These are phyloP conservation scores for Xylariaceae sp. DNA, from an alignment of 2,329 filamentous ascomycete species.

Conservation along the genomic window DNA sequence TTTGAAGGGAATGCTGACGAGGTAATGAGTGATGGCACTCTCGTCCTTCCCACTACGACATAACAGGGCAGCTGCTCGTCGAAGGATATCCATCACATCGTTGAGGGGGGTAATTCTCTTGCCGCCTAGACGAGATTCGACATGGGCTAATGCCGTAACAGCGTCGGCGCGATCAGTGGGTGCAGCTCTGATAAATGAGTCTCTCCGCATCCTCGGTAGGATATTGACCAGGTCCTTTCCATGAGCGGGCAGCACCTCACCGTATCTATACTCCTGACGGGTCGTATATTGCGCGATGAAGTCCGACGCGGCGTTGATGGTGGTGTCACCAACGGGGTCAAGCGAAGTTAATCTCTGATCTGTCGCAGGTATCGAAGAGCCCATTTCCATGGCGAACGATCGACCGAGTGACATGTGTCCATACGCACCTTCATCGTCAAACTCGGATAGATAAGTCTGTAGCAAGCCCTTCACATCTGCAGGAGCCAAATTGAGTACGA, in stretches of 20 bases:
- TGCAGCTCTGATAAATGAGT: slow-evolving; percentile 55
- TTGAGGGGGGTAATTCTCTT: slow-evolving; percentile 71
- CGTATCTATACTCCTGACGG: slow-evolving; percentile 90
- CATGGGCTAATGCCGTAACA: slow-evolving; percentile 68
- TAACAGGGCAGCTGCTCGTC: slow-evolving; percentile 82
- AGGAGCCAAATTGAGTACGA: slow-evolving; percentile 81
- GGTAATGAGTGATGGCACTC: slow-evolving; percentile 77
- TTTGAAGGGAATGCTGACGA: slow-evolving; percentile 90
- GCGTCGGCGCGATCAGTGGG: slow-evolving; percentile 60
- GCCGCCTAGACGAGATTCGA: slow-evolving; percentile 71
- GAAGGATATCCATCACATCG: slow-evolving; percentile 79
- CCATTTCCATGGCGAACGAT: slow-evolving; percentile 93
- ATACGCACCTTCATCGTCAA: slow-evolving; percentile 86
- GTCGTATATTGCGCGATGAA: slow-evolving; percentile 97
- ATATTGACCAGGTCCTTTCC: slow-evolving; percentile 67
- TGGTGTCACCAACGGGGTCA: slow-evolving; percentile 70
- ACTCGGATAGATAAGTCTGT: slow-evolving; percentile 95
- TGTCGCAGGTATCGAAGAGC: slow-evolving; percentile 79
- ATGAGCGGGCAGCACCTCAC: slow-evolving; percentile 72
- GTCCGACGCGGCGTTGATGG: slow-evolving; percentile 90
- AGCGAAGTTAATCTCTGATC: slow-evolving; percentile 86
- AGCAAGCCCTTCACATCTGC: slow-evolving; percentile 93
- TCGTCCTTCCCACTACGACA: slow-evolving; percentile 78
- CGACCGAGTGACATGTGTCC: slow-evolving; percentile 90
- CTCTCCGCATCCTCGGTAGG: slow-evolving; percentile 56